Conservation (phyloP, 257 asterid genomes). For the Forsythia viridissima region DNA sequence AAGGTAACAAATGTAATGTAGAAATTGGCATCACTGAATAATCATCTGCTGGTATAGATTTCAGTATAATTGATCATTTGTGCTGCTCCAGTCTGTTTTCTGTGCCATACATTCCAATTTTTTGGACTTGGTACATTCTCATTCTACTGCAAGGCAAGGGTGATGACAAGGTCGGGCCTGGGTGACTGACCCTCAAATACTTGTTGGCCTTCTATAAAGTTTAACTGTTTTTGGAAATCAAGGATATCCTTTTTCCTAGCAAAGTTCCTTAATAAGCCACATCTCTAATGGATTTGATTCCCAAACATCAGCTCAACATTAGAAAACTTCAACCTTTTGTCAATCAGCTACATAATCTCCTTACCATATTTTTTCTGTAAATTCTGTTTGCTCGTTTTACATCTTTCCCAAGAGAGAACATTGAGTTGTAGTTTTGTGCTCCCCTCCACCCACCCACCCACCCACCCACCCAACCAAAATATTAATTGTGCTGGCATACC, state of each 20-base stretch:
- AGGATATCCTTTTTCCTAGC: neutral
- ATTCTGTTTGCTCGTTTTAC: no score
- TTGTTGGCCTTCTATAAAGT: neutral
- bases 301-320: neutral
- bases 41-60: neutral
- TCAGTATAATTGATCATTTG: neutral
- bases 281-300: neutral
- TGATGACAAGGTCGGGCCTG: neutral
- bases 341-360: neutral
- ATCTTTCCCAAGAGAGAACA: no score
- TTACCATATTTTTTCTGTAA: no score
- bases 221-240: neutral
- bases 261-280: neutral
- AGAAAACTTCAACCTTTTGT: neutral
- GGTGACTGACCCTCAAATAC: neutral
- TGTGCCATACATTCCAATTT: neutral
- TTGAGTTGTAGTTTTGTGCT: no score
- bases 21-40: neutral
- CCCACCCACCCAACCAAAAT: no score
- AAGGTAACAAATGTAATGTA: conserved; percentile 49
- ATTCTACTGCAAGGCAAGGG: neutral
- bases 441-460: no score
- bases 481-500: no score
- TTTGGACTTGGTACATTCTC: neutral
- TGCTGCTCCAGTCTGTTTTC: neutral